phyloP scores from a whole-genome alignment of 768 basidiomycete species.

The Daedalea quercina region DNA sequence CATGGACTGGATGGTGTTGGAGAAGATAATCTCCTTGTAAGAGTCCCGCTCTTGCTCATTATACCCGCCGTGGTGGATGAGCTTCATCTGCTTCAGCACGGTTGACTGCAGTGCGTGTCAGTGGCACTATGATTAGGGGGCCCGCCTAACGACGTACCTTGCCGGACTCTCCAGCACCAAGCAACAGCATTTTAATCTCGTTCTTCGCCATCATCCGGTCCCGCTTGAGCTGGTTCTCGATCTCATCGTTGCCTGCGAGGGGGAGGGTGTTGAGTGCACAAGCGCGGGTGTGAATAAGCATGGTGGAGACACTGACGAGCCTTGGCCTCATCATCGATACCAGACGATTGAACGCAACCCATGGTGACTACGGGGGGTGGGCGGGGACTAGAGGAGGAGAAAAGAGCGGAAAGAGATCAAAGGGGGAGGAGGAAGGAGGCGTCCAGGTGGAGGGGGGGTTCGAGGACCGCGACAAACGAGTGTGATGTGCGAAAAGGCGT shows the following conservation, averaged over 20 bases:
- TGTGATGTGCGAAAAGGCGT: constrained; percentile 1
- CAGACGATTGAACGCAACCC: constrained; percentile 71
- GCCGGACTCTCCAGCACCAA: constrained; percentile 96
- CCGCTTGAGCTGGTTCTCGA: constrained; percentile 86
- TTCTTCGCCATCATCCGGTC: constrained; percentile 88
- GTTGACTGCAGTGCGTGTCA: constrained; percentile 58
- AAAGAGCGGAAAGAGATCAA: constrained; percentile 6
- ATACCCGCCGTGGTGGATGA: constrained; percentile 90
- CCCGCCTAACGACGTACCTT: constrained; percentile 46
- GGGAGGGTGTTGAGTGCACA: not conserved
- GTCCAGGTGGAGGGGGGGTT: not conserved
- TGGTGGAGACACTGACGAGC: constrained; percentile 52
- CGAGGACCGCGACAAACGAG: not conserved
- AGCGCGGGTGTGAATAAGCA: not conserved
- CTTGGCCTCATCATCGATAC: constrained; percentile 74
- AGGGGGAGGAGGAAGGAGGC: constrained; percentile 3
- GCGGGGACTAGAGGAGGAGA: constrained; percentile 8
- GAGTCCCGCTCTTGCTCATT: constrained; percentile 84
- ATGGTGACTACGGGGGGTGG: constrained; percentile 29
- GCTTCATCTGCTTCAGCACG: constrained; percentile 95
- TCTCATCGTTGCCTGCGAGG: constrained; percentile 73
- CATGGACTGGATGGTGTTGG: constrained; percentile 94
- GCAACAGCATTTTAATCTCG: constrained; percentile 92
- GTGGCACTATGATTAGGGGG: not conserved
- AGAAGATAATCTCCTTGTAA: constrained; percentile 93